These are phyloP conservation scores for Solanum piurae DNA, from an alignment of 257 asterid genomes.

Conservation along the genomic window DNA sequence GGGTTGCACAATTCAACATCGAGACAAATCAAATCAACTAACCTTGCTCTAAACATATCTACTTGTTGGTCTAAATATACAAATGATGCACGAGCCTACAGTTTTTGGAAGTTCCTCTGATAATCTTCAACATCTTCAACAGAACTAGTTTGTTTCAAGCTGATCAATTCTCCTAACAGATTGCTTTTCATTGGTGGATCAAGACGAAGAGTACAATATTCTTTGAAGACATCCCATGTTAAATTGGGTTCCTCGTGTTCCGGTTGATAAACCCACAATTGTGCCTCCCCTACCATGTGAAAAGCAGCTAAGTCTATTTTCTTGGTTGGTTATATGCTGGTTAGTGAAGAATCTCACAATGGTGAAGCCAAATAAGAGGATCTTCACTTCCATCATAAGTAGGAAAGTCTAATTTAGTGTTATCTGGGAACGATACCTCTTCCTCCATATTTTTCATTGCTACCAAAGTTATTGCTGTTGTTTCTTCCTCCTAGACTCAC, in stretches of 20 bases:
- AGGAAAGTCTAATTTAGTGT: not conserved
- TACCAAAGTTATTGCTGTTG: not conserved
- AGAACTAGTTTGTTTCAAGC: not conserved
- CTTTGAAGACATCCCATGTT: not conserved
- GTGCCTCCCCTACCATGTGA: not conserved
- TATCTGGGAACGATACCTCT: not conserved
- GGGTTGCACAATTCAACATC: not conserved
- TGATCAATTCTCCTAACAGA: not conserved
- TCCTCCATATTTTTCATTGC: not conserved
- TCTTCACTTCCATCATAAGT: not conserved
- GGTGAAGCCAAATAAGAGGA: not conserved
- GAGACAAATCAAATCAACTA: not conserved
- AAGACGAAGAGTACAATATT: not conserved
- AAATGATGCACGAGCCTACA: not conserved
- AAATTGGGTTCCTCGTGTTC: not conserved
- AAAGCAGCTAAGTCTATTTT: not conserved
- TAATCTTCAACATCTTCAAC: not conserved
- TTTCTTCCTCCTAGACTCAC: not conserved
- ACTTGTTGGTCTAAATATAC: not conserved
- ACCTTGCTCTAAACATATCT: not conserved
- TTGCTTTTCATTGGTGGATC: not conserved
- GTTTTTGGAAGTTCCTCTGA: not conserved
- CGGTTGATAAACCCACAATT: not conserved
- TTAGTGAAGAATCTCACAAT: not conserved
- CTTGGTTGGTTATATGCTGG: not conserved